Conservation (phyloP, 495 filamentous ascomycete species). For the Chaetomium fimeti region DNA sequence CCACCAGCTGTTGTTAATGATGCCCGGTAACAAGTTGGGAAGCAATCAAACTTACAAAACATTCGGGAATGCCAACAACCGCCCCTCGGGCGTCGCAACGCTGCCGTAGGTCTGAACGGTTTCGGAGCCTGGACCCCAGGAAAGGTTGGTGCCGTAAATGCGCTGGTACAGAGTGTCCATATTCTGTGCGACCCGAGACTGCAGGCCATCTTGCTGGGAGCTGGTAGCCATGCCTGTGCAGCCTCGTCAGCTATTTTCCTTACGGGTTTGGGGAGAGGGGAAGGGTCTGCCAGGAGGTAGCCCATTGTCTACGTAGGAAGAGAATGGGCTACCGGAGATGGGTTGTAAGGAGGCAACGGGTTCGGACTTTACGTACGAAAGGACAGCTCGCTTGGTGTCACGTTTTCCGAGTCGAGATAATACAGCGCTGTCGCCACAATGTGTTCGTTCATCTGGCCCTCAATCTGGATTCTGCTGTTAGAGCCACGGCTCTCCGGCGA, state of each 20-base stretch:
- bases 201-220: constrained; percentile 15
- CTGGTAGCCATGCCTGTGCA: constrained; percentile 45
- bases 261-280: no score
- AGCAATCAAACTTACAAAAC: constrained; percentile 27
- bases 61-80: constrained; percentile 46
- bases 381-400: constrained; percentile 51
- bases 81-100: constrained; percentile 37
- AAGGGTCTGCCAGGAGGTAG: no score
- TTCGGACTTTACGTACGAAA: no score
- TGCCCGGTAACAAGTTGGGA: neutral
- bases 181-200: constrained; percentile 18
- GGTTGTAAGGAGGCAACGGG: no score
- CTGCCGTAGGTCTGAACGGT: constrained; percentile 38
- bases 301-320: no score
- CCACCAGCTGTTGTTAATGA: neutral
- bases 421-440: constrained; percentile 60
- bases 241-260: no score
- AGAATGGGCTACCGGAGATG: no score
- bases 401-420: constrained; percentile 62
- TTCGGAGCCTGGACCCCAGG: neutral
- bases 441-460: constrained; percentile 59
- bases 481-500: no score
- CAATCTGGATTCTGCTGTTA: constrained; percentile 39
- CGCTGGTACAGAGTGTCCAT: constrained; percentile 29
- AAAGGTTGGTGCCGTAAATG: constrained; percentile 31